These are phyloP conservation scores for Pelargonium nanum DNA, from an alignment of 345 rosid genomes.

Conservation along the genomic window DNA sequence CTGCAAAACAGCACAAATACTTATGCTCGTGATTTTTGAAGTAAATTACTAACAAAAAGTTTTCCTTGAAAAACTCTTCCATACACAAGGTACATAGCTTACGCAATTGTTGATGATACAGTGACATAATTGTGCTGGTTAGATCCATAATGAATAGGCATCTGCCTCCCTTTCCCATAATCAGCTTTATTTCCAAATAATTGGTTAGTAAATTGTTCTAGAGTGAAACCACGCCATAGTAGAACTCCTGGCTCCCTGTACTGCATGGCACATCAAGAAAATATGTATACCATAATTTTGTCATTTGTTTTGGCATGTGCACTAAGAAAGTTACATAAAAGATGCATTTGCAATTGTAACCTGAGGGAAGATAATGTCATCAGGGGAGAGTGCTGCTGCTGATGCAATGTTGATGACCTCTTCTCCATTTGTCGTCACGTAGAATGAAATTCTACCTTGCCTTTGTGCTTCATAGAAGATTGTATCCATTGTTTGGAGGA, in stretches of 20 bases:
- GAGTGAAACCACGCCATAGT: conserved; percentile 67
- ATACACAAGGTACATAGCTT: conserved; percentile 9
- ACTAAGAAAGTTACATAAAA: not conserved
- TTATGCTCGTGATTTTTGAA: not conserved
- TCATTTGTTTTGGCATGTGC: no score
- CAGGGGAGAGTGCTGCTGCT: conserved; percentile 55
- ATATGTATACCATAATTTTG: no score
- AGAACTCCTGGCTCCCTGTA: conserved; percentile 71
- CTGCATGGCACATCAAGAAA: conserved; percentile 16
- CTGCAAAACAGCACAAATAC: conserved; percentile 17
- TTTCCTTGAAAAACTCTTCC: not conserved
- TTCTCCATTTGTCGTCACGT: conserved; percentile 55
- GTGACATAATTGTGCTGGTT: conserved; percentile 56
- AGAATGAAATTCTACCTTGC: conserved; percentile 76
- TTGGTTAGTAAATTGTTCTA: conserved; percentile 65
- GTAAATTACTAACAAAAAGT: not conserved
- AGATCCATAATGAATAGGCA: conserved; percentile 80
- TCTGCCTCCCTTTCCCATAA: conserved; percentile 75
- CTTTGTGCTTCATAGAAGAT: conserved; percentile 71
- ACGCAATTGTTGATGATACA: conserved; percentile 72
- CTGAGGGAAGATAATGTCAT: conserved; percentile 65
- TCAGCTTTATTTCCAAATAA: conserved; percentile 59
- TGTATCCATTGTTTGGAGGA: conserved; percentile 64
- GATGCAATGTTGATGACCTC: conserved; percentile 74
- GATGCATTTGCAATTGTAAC: conserved; percentile 12